Conservation (phyloP, 331 rosid species). For the Stylosanthes scabra region DNA sequence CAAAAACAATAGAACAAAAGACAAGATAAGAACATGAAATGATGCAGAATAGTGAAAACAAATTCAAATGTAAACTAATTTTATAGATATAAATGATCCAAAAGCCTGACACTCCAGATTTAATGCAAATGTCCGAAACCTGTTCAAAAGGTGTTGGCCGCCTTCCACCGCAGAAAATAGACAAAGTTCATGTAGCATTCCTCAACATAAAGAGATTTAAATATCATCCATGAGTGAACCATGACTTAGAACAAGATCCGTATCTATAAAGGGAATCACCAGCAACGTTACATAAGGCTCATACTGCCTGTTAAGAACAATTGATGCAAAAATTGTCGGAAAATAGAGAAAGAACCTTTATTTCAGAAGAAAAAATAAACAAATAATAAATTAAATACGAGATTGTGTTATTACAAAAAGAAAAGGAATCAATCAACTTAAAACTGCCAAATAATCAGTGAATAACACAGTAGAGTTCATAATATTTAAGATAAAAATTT, state of each 20-base stretch:
- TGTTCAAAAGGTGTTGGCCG: constrained; percentile 68
- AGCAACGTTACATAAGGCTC: constrained; percentile 78
- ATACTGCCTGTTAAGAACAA: constrained; percentile 61
- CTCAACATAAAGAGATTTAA: constrained; percentile 66
- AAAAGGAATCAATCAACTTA: neutral
- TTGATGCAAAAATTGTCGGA: neutral
- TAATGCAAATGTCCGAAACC: constrained; percentile 38
- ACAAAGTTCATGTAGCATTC: constrained; percentile 72
- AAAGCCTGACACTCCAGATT: neutral
- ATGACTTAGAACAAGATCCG: constrained; percentile 62
- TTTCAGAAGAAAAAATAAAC: neutral
- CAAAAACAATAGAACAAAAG: neutral
- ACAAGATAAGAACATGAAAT: neutral
- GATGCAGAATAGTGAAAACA: neutral
- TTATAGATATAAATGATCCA: neutral
- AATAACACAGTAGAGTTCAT: neutral
- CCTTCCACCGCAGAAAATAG: constrained; percentile 67
- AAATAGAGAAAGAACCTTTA: neutral
- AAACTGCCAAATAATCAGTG: neutral
- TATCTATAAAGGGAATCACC: constrained; percentile 77
- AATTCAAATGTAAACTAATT: constrained; percentile 9
- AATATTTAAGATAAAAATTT: neutral
- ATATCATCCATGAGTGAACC: constrained; percentile 57
- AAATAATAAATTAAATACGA: too few relatives aligned
- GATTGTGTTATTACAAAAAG: neutral